Conservation (phyloP, 1,284 basidiomycete species). For the Irpex sp. region DNA sequence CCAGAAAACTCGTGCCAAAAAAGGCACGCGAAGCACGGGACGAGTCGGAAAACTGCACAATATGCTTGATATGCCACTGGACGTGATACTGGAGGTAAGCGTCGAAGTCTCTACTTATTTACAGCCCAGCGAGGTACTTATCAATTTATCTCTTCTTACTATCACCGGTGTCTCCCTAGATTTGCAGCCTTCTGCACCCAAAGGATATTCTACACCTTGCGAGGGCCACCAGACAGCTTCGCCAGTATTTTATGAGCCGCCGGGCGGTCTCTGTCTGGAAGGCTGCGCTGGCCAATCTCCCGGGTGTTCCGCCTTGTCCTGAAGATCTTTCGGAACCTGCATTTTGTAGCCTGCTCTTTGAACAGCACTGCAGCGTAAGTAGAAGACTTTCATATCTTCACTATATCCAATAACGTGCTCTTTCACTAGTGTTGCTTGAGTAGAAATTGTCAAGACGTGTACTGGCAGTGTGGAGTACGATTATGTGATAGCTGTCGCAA, state of each 20-base stretch:
- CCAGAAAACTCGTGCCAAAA: not conserved
- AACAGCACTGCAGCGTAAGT: constrained; percentile 22
- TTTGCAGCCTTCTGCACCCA: constrained; percentile 2
- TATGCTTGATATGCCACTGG: not conserved
- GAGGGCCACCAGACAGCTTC: constrained; percentile 3
- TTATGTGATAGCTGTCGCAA: not conserved
- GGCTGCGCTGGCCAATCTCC: constrained; percentile 7
- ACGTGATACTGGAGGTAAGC: constrained; percentile 2
- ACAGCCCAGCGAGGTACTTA: not conserved
- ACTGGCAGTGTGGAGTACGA: not conserved
- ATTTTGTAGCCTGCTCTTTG: constrained; percentile 23
- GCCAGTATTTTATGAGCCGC: constrained; percentile 3
- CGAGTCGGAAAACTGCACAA: not conserved
- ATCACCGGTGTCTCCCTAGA: not conserved
- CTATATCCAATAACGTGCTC: not conserved
- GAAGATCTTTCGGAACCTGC: constrained; percentile 22
- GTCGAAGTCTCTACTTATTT: not conserved
- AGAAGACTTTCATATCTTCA: not conserved
- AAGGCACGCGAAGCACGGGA: not conserved
- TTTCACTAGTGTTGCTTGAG: not conserved
- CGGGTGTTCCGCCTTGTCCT: constrained; percentile 14
- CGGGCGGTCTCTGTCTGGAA: constrained; percentile 10
- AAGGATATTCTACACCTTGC: constrained; percentile 7
- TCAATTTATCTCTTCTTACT: not conserved
- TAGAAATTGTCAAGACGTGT: not conserved